Evolutionary conservation across 2,329 filamentous ascomycete species (phyloP).

Genomic region (Neospermospora avenae): DNA sequence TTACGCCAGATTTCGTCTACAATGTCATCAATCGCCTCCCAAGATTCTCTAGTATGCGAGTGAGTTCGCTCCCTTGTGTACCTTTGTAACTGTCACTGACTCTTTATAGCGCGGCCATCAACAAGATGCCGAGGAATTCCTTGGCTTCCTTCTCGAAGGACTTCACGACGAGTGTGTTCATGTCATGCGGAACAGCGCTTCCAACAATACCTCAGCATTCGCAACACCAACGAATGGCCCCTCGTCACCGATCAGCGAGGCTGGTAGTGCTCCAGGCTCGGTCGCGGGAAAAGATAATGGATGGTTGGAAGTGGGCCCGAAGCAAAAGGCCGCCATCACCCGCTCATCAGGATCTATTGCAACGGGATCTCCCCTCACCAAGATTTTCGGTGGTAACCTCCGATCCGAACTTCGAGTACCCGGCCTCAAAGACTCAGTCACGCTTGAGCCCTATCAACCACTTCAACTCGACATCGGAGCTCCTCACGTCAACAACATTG

Average conservation of each 20-base stretch:
- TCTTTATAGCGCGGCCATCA: conserved; percentile 78
- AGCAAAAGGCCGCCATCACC: conserved; percentile 83
- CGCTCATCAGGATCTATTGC: conserved; percentile 76
- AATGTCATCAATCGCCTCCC: conserved; percentile 84
- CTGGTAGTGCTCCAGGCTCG: conserved; percentile 30
- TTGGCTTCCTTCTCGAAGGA: conserved; percentile 88
- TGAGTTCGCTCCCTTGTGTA: conserved; percentile 43
- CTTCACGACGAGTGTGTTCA: conserved; percentile 88
- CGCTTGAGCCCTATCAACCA: conserved; percentile 88
- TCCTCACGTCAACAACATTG: conserved; percentile 81
- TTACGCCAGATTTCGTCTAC: conserved; percentile 93
- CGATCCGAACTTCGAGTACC: conserved; percentile 86
- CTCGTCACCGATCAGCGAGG: conserved; percentile 44
- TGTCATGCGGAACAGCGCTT: conserved; percentile 53
- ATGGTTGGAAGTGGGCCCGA: conserved; percentile 94
- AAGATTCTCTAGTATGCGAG: conserved; percentile 88
- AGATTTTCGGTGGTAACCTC: conserved; percentile 89
- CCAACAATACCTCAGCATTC: conserved; percentile 40
- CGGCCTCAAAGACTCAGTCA: conserved; percentile 86
- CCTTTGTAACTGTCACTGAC: conserved; percentile 30
- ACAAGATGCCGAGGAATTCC: conserved; percentile 95
- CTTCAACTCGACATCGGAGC: conserved; percentile 92
- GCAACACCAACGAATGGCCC: conserved; percentile 41
- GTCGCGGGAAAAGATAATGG: conserved; percentile 52
- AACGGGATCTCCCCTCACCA: conserved; percentile 81